These are phyloP conservation scores for Yarrowia sp. DNA, from an alignment of 805 yeast species.

Conservation along the genomic window DNA sequence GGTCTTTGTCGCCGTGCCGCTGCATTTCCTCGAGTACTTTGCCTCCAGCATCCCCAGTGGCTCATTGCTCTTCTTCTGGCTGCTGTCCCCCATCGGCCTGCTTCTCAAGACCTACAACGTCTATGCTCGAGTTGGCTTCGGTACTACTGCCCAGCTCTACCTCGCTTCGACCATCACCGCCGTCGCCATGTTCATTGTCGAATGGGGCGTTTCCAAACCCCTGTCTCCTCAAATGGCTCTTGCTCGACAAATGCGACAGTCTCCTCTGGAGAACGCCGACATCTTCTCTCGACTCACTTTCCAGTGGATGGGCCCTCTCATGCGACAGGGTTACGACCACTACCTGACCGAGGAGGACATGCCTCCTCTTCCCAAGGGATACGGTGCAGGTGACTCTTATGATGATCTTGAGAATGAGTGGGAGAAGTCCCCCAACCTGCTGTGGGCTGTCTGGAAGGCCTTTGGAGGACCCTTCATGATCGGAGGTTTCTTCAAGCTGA, in stretches of 20 bases:
- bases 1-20: conserved; percentile 47
- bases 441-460: conserved; percentile 60
- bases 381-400: conserved; percentile 55
- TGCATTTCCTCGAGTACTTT: conserved; percentile 72
- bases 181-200: conserved; percentile 48
- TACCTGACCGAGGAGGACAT: conserved; percentile 57
- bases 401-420: conserved; percentile 58
- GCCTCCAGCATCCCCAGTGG: conserved; percentile 66
- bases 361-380: conserved; percentile 70
- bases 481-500: conserved; percentile 69
- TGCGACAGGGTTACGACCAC: conserved; percentile 70
- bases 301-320: conserved; percentile 85
- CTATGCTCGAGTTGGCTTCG: conserved; percentile 29
- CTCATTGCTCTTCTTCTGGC: conserved; percentile 72
- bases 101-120: conserved; percentile 39
- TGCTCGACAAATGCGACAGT: conserved; percentile 38
- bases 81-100: conserved; percentile 52
- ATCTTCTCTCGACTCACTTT: conserved; percentile 76
- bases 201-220: conserved; percentile 44
- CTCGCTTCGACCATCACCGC: conserved; percentile 37
- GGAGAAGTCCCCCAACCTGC: conserved; percentile 52
- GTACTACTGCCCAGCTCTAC: conserved; percentile 23
- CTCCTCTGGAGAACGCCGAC: conserved; percentile 59
- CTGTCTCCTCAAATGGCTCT: conserved; percentile 38
- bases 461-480: conserved; percentile 70